Base-by-base conservation (phyloP, 2,329 filamentous ascomycete species). In the Colletotrichum coccodes region DNA sequence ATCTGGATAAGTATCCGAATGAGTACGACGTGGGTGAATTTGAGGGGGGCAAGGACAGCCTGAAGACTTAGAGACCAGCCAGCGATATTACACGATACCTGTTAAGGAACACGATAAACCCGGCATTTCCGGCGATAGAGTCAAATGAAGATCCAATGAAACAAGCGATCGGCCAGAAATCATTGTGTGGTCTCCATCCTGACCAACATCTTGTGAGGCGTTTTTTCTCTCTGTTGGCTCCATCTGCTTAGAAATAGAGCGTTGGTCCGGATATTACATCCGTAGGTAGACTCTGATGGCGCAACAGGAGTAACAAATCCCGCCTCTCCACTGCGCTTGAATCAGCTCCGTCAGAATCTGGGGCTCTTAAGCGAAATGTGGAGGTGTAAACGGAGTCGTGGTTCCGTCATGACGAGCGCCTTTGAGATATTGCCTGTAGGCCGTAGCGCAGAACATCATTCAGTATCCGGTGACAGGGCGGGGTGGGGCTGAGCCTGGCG, bases 21-120 rank as follows among this genome's bases (percentile, higher is more conserved):
- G 96, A 99, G 84, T 99, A 99, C 80, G 94, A 98, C 79, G 77
- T 96, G 54, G 86, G 85, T 18, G 89, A 91, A 72, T 94, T 89
- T 79, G 92, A 97, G 72, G 93, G 89, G 4, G 94, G 94, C 0
- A 85, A 90, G 67, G 86, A 89, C 49, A 91, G 89, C 18, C 76
- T 95, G 77, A 83, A 85, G 72, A 69, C 70, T 56, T 79, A 74
- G 71, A 42, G n/a, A n/a, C n/a, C n/a, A n/a, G n/a, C 16, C 36
- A 53, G 23, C 28, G 14, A 38, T 6, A 21, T 23, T 21, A 32
- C 30, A 34, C 23, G n/a, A 44, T 32, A 68, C 44, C 46, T 50
- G 65, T 34, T 4, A 46, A 46, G n/a, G 60, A 36, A 54, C 34
- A 16, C 50, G 21, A 52, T 32, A 40, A 53, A 65, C 30, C 40